Conservation (phyloP, 2,329 filamentous ascomycete genomes). For the Exophiala lecanii-corni region DNA sequence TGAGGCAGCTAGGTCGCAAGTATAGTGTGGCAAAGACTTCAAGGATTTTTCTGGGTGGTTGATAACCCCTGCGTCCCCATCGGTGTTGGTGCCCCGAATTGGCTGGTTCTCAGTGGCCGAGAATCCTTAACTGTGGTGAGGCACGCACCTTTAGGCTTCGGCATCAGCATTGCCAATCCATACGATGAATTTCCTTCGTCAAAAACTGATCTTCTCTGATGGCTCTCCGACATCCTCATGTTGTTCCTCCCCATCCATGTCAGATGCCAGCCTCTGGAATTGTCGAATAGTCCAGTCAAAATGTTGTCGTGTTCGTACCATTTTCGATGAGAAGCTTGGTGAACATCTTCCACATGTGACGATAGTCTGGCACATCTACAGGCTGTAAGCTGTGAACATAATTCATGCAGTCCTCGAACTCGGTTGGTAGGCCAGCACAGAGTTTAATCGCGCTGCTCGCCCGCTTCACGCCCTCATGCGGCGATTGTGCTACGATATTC, state of each 20-base stretch:
- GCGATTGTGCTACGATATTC: slow-evolving; percentile 15
- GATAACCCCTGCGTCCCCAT: too few relatives aligned
- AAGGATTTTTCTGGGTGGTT: too few relatives aligned
- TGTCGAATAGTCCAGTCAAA: slow-evolving; percentile 26
- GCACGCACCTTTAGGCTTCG: too few relatives aligned
- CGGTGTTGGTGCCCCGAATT: too few relatives aligned
- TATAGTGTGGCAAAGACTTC: too few relatives aligned
- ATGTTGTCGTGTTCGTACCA: slow-evolving; percentile 24
- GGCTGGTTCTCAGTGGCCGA: too few relatives aligned
- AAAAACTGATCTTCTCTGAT: too few relatives aligned
- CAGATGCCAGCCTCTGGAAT: slow-evolving; percentile 9
- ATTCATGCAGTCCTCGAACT: slow-evolving; percentile 23
- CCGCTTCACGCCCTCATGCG: slow-evolving; percentile 23
- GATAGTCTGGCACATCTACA: slow-evolving; percentile 23
- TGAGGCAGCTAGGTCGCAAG: too few relatives aligned
- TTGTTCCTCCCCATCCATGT: neutral
- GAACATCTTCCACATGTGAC: slow-evolving; percentile 21
- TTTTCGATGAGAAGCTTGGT: slow-evolving; percentile 19
- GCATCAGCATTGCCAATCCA: too few relatives aligned
- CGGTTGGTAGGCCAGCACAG: slow-evolving; percentile 22
- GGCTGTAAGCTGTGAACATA: slow-evolving; percentile 18
- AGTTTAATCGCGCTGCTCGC: slow-evolving; percentile 19
- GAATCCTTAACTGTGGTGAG: too few relatives aligned
- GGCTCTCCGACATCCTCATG: too few relatives aligned
- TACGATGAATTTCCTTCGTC: too few relatives aligned